Base-by-base conservation (phyloP, 1,284 basidiomycete genomes). In the Microbotryomycetes sp. region DNA sequence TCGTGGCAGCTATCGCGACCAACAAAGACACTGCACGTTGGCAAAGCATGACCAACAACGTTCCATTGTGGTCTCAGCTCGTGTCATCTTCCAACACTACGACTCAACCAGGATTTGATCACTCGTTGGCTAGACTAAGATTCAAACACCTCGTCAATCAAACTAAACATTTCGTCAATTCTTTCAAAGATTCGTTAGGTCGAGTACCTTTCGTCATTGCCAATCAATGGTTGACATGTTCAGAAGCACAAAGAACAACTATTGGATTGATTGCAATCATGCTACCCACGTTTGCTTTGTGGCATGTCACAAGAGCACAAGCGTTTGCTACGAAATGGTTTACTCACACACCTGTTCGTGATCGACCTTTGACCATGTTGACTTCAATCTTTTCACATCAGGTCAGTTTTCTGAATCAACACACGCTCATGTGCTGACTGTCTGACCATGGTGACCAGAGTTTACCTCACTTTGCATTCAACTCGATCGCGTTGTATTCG, bases 311-410 rank as follows among this genome's bases (percentile, higher is more conserved):
- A 6, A 30, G 16, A 15, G n/a, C 50, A 19, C 3, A 14, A 9
- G 49, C 6, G 6, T 61, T 56, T 14, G 28, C 25, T 4, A 52
- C 47, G 12, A 15, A 48, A 7, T 68, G 51, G 45, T 59, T 65
- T 9, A 53, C 58, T 12, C 62, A 68, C 29, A 28, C 63, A 7
- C 62, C 68, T 12, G 50, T 68, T 6, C 59, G 53, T 6, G 49
- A 51, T 3, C 36, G 42, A n/a, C 30, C 57, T 4, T n/a, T 62
- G 14, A 68, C 68, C 4, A 47, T 62, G 2, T 52, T 70, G 19
- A 66, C 64, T 9, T 61, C 58, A 12, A 49, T 62, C 6, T 70
- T 70, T 50, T 62, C 66, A 4, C 68, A 70, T 49, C 42, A 60
- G 19, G 63, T 65, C 7, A 30, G 66, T 28, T 22, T 7, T 9